These are phyloP conservation scores for Allium cepa DNA, from an alignment of 106 monocot species.

Conservation along the genomic window DNA sequence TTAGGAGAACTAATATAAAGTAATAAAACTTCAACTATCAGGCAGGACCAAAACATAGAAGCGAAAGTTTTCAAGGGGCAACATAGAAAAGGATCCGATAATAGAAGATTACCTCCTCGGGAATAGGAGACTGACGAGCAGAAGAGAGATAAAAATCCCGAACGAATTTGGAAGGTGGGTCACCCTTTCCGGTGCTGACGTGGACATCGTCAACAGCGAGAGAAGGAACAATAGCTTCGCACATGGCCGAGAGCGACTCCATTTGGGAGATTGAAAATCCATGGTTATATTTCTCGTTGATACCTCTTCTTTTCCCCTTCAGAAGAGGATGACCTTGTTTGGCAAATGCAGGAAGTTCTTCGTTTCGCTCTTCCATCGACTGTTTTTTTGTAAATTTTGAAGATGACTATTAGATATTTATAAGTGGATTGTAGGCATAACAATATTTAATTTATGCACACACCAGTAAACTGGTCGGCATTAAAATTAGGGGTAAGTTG, in stretches of 20 bases:
- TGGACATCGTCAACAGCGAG: slow-evolving; percentile 21
- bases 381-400: too few relatives aligned
- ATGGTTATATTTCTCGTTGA: slow-evolving; percentile 29
- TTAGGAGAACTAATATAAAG: too few relatives aligned
- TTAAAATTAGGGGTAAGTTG: too few relatives aligned
- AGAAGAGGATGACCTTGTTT: slow-evolving; percentile 52
- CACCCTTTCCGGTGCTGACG: slow-evolving; percentile 25
- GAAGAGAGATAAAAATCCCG: slow-evolving; percentile 52
- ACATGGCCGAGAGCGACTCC: slow-evolving; percentile 51
- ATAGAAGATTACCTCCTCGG: slow-evolving; percentile 47
- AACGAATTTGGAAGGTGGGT: slow-evolving; percentile 37
- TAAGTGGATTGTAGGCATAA: too few relatives aligned
- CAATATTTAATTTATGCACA: too few relatives aligned
- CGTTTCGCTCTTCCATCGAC: too few relatives aligned
- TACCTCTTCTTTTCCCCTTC: slow-evolving; percentile 18
- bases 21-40: too few relatives aligned
- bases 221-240: slow-evolving; percentile 64
- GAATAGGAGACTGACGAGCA: slow-evolving; percentile 41
- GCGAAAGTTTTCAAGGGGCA: too few relatives aligned
- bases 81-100: too few relatives aligned
- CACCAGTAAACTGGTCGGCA: too few relatives aligned
- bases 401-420: too few relatives aligned
- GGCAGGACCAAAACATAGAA: too few relatives aligned
- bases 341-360: not conserved
- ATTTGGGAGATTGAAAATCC: slow-evolving; percentile 54